Evolutionary conservation across 768 basidiomycete genomes (phyloP).

Genomic region (Megacollybia marginata): DNA sequence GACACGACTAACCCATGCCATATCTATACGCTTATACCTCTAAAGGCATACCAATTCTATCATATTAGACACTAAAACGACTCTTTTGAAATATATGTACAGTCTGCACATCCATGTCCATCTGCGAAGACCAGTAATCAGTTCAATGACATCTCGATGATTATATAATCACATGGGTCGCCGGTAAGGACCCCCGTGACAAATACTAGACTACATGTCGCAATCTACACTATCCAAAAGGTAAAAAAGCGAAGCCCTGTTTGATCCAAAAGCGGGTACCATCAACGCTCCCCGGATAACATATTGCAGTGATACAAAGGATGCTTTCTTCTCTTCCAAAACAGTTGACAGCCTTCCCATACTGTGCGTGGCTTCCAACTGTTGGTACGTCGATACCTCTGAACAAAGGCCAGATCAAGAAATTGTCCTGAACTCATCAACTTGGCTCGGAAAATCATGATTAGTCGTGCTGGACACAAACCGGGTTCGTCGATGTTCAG

Average conservation of each 20-base stretch:
- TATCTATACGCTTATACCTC: too few relatives aligned
- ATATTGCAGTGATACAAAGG: constrained; percentile 2
- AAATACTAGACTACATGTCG: too few relatives aligned
- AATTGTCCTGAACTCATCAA: not conserved
- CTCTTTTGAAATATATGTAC: too few relatives aligned
- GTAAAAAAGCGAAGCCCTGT: not conserved
- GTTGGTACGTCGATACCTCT: not conserved
- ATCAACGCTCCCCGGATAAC: constrained; percentile 1
- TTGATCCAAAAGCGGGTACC: not conserved
- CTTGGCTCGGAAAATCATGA: not conserved
- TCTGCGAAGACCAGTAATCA: too few relatives aligned
- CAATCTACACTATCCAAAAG: not conserved
- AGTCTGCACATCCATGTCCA: too few relatives aligned
- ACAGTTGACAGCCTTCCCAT: constrained; percentile 3
- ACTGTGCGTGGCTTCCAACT: constrained; percentile 1
- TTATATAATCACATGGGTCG: too few relatives aligned
- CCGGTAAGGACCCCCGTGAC: too few relatives aligned
- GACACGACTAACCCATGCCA: too few relatives aligned
- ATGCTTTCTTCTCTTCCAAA: not conserved
- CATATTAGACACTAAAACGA: too few relatives aligned
- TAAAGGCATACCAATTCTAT: too few relatives aligned
- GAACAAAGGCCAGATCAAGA: constrained; percentile 4
- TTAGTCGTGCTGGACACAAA: not conserved
- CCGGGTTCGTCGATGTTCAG: not conserved
- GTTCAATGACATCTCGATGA: too few relatives aligned